Evolutionary conservation across 352 stramenopile species (phyloP).

Genomic region (Stephanocyclus meneghinianus): DNA sequence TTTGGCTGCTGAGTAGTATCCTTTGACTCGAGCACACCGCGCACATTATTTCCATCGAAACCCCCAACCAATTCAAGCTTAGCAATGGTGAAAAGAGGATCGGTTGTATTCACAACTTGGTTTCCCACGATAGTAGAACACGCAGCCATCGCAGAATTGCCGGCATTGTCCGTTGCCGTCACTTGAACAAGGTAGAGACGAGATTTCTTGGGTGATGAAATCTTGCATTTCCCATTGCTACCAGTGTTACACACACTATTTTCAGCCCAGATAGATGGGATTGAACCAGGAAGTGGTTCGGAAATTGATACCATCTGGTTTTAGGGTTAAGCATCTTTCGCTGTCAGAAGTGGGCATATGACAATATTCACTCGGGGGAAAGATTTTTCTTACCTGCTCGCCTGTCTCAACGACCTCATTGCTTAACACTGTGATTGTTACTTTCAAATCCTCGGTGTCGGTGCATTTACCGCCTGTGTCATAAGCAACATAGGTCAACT

Average conservation of each 20-base stretch:
- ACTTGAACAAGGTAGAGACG: constrained; percentile 6
- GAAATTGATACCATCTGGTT: constrained; percentile 13
- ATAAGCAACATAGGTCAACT: constrained; percentile 4
- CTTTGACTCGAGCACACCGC: background rate
- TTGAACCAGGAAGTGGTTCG: background rate
- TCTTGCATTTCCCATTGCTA: constrained; percentile 18
- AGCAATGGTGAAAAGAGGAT: constrained; percentile 14
- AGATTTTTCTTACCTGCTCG: constrained; percentile 6
- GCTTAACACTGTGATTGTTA: constrained; percentile 5
- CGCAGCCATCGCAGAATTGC: background rate
- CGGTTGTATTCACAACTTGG: background rate
- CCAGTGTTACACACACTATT: background rate
- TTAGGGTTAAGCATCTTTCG: background rate
- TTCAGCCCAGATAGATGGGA: constrained; percentile 4
- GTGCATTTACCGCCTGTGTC: constrained; percentile 14
- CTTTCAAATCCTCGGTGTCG: constrained; percentile 5
- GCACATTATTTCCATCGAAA: background rate
- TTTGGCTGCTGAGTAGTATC: background rate
- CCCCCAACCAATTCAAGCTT: constrained; percentile 6
- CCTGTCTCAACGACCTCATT: constrained; percentile 9
- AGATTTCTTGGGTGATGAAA: constrained; percentile 19
- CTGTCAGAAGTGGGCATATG: too few species aligned
- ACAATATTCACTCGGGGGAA: background rate
- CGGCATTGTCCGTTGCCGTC: constrained; percentile 12
- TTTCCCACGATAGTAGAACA: constrained; percentile 12